These are phyloP conservation scores for Suhomyces canberraensis DNA, from an alignment of 805 yeast species.

Conservation along the genomic window DNA sequence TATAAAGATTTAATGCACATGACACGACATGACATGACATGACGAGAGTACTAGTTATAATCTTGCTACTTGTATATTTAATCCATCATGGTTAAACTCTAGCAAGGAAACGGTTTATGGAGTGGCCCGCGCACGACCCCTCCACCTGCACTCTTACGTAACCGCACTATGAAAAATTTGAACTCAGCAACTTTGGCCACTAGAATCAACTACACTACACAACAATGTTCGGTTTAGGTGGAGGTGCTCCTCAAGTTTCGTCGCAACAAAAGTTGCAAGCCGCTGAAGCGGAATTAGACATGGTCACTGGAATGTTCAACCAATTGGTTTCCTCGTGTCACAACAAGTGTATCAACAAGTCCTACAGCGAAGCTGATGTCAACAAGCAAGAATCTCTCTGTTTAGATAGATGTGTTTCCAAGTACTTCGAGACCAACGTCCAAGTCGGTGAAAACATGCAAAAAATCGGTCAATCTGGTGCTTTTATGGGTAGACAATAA, in stretches of 20 bases:
- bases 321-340: conserved; percentile 85
- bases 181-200: conserved; percentile 5
- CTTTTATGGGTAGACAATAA: conserved; percentile 43
- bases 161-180: conserved; percentile 4
- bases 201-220: conserved; percentile 3
- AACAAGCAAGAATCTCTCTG: conserved; percentile 80
- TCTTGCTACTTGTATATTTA: no score
- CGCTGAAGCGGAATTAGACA: conserved; percentile 95
- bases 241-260: conserved; percentile 66
- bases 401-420: conserved; percentile 92
- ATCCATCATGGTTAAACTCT: no score
- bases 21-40: background rate
- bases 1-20: no score
- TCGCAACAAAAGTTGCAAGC: conserved; percentile 78
- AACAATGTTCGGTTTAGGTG: conserved; percentile 73
- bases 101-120: no score
- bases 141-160: no score
- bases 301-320: conserved; percentile 98
- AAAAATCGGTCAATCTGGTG: conserved; percentile 45
- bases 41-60: background rate
- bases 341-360: conserved; percentile 69
- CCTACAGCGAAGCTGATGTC: conserved; percentile 70
- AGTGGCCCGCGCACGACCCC: no score
- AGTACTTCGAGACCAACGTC: conserved; percentile 90
- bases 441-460: conserved; percentile 81